These are phyloP conservation scores for Bothriochloa decipiens DNA, from an alignment of 176 grass and related monocot species.

Conservation along the genomic window DNA sequence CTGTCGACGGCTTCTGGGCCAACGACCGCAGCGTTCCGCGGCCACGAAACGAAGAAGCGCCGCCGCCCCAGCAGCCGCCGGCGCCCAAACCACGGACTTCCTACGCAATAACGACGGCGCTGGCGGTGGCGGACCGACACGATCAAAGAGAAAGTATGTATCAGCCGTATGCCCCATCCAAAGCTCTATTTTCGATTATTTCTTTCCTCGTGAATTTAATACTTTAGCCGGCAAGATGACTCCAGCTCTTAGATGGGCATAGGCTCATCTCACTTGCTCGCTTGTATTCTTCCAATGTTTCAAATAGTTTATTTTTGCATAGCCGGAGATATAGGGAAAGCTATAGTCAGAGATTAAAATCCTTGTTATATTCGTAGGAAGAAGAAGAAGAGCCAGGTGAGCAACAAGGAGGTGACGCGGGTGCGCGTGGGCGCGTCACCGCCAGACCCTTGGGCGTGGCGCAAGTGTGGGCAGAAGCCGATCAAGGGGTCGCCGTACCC, in stretches of 20 bases:
- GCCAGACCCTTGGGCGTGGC: conserved; percentile 58
- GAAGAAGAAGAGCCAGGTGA: too few relatives aligned
- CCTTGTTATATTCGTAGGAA: too few relatives aligned
- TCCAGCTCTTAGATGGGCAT: too few relatives aligned
- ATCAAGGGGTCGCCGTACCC: conserved; percentile 91
- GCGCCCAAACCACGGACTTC: background rate
- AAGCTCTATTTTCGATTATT: too few relatives aligned
- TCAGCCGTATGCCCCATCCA: too few relatives aligned
- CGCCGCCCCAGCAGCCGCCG: background rate
- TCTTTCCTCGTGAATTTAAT: too few relatives aligned
- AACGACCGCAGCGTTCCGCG: background rate
- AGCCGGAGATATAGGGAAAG: too few relatives aligned
- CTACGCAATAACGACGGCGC: background rate
- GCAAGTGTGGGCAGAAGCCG: conserved; percentile 92
- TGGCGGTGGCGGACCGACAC: conserved; percentile 17
- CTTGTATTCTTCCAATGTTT: background rate
- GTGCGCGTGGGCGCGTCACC: background rate
- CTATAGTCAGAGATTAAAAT: too few relatives aligned
- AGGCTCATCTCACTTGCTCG: too few relatives aligned
- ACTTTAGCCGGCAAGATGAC: too few relatives aligned
- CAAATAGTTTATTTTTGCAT: too few relatives aligned
- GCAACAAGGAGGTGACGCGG: too few relatives aligned
- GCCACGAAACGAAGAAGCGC: background rate
- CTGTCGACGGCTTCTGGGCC: conserved; percentile 46
- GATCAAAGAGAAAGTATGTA: conserved; percentile 69